Evolutionary conservation across 345 rosid genomes (phyloP), one percentile per base, ranked within the genome.

Genomic region (Laguncularia racemosa): DNA sequence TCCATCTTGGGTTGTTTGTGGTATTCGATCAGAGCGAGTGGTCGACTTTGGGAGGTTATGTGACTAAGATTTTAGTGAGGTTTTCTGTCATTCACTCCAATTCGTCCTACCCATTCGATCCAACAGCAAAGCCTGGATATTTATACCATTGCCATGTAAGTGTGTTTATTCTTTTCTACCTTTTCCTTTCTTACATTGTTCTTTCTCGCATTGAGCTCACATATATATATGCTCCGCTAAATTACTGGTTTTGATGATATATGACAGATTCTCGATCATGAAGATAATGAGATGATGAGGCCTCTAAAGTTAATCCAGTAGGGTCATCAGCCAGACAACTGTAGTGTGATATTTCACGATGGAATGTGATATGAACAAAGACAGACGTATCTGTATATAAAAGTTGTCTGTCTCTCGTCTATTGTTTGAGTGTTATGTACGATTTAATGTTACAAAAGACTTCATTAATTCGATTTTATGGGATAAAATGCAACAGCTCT

Each of bases 231-330:
- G 28, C 28, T 23, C 28, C 28, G 5, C 28, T n/a, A 46, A 16
- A 10, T 1, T 44, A 12, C 20, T 17, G n/a, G 10, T 40, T 12
- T n/a, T 50, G 51, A 13, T 21, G 44, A 12, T n/a, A 12, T n/a
- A 18, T 58, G 59, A 9, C 73, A 75, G 79, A 71, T 71, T 1
- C 61, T 75, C 57, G 76, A 75, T 62, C 79, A 75, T 12, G 79
- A 75, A 67, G 76, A 75, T 48, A 75, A 75, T 33, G 73, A 61
- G 16, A 75, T 75, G 79, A 71, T 75, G 59, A 70, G 79, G 17
- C 79, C 79, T 6, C 13, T 71, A 61, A 67, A 67, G 62, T 16
- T 75, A 20, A 47, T 67, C 33, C 43, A 33, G 40, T 6, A 33
- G 40, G 11, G 40, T 33, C 7, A 33, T 33, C 7, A 33, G 40